Evolutionary conservation across 177 flowering plant genomes (phyloP).

Genomic region (Vitis hybrid): DNA sequence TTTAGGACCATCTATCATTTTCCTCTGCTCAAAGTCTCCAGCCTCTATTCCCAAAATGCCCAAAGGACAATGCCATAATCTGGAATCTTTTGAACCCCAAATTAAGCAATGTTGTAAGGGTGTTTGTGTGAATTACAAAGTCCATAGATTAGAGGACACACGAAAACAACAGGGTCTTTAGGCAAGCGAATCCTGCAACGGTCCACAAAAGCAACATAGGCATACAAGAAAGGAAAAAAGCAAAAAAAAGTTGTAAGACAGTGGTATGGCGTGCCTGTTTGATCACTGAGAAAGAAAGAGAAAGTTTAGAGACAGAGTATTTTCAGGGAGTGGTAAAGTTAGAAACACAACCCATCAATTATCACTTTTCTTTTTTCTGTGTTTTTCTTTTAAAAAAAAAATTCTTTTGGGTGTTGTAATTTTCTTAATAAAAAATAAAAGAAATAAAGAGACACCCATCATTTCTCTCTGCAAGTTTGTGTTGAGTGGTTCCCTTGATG

Average conservation of each 20-base stretch:
- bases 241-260: not conserved
- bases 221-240: not conserved
- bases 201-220: slow-evolving; percentile 11
- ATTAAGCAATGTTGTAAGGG: not conserved
- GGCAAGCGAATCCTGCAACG: slow-evolving; percentile 18
- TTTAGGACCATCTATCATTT: not conserved
- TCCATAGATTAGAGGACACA: not conserved
- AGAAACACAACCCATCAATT: slow-evolving; percentile 16
- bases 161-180: not conserved
- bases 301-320: not conserved
- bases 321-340: slow-evolving; percentile 21
- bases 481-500: slow-evolving; percentile 64
- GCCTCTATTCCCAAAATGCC: no score
- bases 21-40: not conserved
- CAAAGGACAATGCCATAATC: no score
- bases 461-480: slow-evolving; percentile 22
- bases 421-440: not conserved
- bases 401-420: slow-evolving; percentile 2
- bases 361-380: slow-evolving; percentile 7
- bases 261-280: slow-evolving; percentile 7
- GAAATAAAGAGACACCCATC: slow-evolving; percentile 22
- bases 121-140: not conserved
- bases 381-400: slow-evolving; percentile 2
- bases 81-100: no score
- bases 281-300: slow-evolving; percentile 9